These are phyloP conservation scores for Tetrapisispora fleetii DNA, from an alignment of 805 yeast genomes.

Conservation along the genomic window DNA sequence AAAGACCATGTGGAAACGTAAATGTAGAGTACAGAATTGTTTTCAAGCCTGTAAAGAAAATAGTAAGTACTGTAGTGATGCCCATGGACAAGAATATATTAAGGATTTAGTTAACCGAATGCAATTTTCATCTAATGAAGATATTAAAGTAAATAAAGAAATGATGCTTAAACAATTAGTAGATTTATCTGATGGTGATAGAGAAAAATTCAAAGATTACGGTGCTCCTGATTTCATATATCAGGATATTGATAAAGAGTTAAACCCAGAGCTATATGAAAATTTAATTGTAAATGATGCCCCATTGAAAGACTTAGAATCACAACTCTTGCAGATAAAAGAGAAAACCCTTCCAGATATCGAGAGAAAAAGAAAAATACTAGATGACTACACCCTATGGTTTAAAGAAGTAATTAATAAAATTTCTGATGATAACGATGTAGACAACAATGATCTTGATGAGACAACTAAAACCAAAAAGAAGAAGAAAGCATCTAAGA, in stretches of 20 bases:
- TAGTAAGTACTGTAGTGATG: constrained; percentile 66
- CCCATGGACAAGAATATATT: constrained; percentile 46
- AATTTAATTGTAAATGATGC: constrained; percentile 12
- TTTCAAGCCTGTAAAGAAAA: constrained; percentile 24
- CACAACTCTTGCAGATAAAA: constrained; percentile 7
- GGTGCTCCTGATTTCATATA: constrained; percentile 17
- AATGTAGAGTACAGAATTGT: constrained; percentile 58
- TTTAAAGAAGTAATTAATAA: constrained; percentile 16
- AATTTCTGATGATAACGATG: constrained; percentile 5
- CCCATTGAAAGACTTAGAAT: constrained; percentile 10
- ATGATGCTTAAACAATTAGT: constrained; percentile 11
- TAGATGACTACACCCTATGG: constrained; percentile 28
- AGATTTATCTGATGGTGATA: not conserved
- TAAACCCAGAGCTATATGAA: constrained; percentile 11
- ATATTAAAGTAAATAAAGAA: constrained; percentile 1
- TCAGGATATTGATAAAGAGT: constrained; percentile 8
- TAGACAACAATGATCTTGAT: not conserved
- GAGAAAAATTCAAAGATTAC: constrained; percentile 10
- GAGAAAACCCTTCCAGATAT: constrained; percentile 10
- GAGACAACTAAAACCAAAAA: constrained; percentile 6
- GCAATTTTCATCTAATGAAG: not conserved
- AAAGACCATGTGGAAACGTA: constrained; percentile 59
- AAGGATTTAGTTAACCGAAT: constrained; percentile 4
- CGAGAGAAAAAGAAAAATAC: constrained; percentile 5
- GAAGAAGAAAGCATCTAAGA: constrained; percentile 9